Evolutionary conservation across 176 grass and related monocot genomes (phyloP), one percentile per base, ranked within the genome.

Genomic region (Musa acuminata): DNA sequence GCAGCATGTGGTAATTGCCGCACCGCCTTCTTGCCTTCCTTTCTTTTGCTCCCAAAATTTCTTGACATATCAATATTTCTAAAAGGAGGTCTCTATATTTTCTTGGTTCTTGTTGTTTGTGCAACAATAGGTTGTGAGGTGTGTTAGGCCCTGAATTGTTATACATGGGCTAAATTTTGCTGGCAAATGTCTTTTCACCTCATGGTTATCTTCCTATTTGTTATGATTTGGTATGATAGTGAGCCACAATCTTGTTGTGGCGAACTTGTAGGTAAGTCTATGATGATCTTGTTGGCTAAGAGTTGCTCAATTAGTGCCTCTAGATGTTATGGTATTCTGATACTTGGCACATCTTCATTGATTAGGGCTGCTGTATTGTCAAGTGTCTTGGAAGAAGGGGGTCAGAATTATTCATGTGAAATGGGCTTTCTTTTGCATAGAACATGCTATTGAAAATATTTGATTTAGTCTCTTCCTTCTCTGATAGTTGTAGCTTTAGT

Each of bases 1-100:
- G 89, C 62, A 89, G 84, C 89, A 96, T 96, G 89, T 96, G 92
- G 92, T 96, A 96, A 83, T 69, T 53, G 73, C 54, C 22, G 27
- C 10, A 65, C 11, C 35, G 35, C 35, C 25, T 65, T 65, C 23
- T 75, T 21, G 9, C 29, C 17, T 29, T 75, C 43, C 23, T 9
- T 43, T 35, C 23, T 58, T 55, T 25, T 19, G 22, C 13, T 55
- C 2, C 55, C 12, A 0, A 1, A 73, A 53, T 73, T 29, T 73
- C 25, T 51, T 19, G 35, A 43, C 35, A 43, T 43, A 43, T 43
- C 35, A 43, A 43, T 4, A 43, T 43, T 43, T 43, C 35, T 6
- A 43, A 43, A 43, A 5, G 35, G 35, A 43, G 35, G 4, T 43
- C 0, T 43, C 35, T 43, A 6, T 43, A 43, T 43, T 43, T 43